phyloP scores from a whole-genome alignment of 1,284 basidiomycete genomes.

The Trametes sp. region DNA sequence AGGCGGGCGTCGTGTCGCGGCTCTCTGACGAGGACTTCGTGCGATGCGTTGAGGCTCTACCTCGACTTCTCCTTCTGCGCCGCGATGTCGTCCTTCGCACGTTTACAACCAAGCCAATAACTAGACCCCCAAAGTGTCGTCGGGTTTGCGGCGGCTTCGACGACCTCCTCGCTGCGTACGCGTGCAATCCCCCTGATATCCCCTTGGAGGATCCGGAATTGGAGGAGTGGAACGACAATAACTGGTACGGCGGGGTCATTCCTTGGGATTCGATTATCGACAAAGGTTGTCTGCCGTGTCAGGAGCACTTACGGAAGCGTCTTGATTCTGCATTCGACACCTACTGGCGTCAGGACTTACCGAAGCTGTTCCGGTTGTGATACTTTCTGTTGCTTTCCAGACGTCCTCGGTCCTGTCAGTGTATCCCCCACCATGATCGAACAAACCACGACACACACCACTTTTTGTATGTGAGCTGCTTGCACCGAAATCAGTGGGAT shows the following conservation, averaged over 20 bases:
- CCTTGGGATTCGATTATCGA: too few species aligned
- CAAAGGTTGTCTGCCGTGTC: background rate
- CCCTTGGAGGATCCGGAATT: too few species aligned
- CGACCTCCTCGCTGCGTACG: too few species aligned
- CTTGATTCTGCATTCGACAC: background rate
- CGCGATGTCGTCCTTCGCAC: background rate
- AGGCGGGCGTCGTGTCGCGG: slow-evolving; percentile 1
- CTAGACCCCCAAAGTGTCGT: too few species aligned
- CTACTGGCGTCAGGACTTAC: background rate
- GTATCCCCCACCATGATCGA: too few species aligned
- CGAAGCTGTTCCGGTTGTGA: background rate
- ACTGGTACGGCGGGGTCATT: background rate
- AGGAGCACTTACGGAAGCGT: background rate
- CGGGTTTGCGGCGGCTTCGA: too few species aligned
- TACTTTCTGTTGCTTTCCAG: too few species aligned
- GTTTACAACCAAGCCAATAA: background rate
- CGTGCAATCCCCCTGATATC: too few species aligned
- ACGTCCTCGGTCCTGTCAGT: too few species aligned
- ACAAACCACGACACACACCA: too few species aligned
- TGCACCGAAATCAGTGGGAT: too few species aligned
- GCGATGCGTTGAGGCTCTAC: background rate
- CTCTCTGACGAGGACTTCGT: slow-evolving; percentile 8
- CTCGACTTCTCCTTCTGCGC: background rate
- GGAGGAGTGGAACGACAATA: background rate
- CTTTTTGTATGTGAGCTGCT: too few species aligned